Percentiles rank a stretch among this genome's conserved stretches.
These are phyloP conservation scores for Eucalyptus microcorys DNA, from an alignment of 345 rosid genomes.

Conservation along the genomic window DNA sequence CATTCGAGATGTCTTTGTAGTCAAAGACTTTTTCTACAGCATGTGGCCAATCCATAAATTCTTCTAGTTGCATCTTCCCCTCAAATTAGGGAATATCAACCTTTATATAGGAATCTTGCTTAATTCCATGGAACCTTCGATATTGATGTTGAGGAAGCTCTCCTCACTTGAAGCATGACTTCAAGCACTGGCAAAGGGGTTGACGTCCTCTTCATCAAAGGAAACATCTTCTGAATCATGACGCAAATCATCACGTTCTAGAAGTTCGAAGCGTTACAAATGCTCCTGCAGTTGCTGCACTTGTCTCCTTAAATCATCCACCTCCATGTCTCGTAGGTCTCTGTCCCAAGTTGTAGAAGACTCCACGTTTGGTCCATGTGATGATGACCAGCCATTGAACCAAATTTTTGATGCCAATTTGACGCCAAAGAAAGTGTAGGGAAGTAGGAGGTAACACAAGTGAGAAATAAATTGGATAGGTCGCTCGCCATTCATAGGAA, in stretches of 20 bases:
- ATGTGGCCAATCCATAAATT: background rate
- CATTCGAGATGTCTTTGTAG: background rate
- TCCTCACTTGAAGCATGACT: background rate
- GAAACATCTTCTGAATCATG: background rate
- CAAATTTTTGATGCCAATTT: background rate
- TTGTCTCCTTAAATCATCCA: background rate
- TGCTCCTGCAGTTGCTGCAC: background rate
- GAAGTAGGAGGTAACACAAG: background rate
- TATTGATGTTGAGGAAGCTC: background rate
- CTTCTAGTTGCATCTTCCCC: background rate
- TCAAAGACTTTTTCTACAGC: background rate
- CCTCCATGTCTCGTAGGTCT: background rate
- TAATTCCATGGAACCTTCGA: background rate
- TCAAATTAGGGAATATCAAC: background rate
- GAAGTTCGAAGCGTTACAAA: background rate
- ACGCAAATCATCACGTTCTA: background rate
- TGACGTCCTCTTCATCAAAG: background rate
- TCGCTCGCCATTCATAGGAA: background rate
- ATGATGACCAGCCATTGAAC: background rate
- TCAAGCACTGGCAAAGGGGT: rapidly evolving
- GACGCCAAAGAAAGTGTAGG: background rate
- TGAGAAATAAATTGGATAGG: background rate
- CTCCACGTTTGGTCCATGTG: background rate
- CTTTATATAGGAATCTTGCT: background rate
- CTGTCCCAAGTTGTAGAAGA: background rate